These are phyloP conservation scores for Daldinia sp. DNA, from an alignment of 2,329 filamentous ascomycete species.

Conservation along the genomic window DNA sequence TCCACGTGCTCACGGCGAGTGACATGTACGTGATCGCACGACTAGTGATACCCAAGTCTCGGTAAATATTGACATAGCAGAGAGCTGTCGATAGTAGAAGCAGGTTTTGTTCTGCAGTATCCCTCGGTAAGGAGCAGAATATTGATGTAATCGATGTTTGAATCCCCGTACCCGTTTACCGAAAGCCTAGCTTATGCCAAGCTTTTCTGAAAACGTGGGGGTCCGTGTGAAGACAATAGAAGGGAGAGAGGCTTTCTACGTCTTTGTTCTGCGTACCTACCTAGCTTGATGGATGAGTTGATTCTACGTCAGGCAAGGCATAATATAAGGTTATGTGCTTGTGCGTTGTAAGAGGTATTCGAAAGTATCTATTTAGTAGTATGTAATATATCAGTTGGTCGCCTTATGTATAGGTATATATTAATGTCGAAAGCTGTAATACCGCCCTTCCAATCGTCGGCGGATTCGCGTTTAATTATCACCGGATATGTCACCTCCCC, in stretches of 20 bases:
- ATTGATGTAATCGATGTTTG: slow-evolving; percentile 33
- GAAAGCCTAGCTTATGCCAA: slow-evolving; percentile 31
- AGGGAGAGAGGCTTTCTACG: slow-evolving; percentile 10
- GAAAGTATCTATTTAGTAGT: neutral
- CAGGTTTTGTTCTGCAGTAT: slow-evolving; percentile 15
- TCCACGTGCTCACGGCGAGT: slow-evolving; percentile 27
- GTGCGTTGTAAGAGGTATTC: neutral
- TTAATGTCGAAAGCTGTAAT: slow-evolving; percentile 1
- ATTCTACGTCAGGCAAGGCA: slow-evolving; percentile 15
- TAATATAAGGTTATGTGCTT: neutral
- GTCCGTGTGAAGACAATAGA: slow-evolving; percentile 10
- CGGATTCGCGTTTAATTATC: slow-evolving; percentile 7
- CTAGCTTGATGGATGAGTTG: neutral
- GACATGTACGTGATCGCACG: slow-evolving; percentile 5
- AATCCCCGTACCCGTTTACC: slow-evolving; percentile 33
- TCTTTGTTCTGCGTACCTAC: neutral
- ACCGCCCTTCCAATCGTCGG: neutral
- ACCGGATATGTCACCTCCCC: slow-evolving; percentile 13
- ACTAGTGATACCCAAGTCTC: slow-evolving; percentile 14
- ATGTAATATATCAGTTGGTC: neutral
- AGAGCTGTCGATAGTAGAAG: slow-evolving; percentile 3
- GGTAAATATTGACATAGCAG: slow-evolving; percentile 3
- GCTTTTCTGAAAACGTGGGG: slow-evolving; percentile 34
- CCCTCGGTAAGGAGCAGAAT: slow-evolving; percentile 29
- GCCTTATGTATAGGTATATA: slow-evolving; percentile 1